Conservation (phyloP, 257 asterid species). For the Lavandula angustifolia region DNA sequence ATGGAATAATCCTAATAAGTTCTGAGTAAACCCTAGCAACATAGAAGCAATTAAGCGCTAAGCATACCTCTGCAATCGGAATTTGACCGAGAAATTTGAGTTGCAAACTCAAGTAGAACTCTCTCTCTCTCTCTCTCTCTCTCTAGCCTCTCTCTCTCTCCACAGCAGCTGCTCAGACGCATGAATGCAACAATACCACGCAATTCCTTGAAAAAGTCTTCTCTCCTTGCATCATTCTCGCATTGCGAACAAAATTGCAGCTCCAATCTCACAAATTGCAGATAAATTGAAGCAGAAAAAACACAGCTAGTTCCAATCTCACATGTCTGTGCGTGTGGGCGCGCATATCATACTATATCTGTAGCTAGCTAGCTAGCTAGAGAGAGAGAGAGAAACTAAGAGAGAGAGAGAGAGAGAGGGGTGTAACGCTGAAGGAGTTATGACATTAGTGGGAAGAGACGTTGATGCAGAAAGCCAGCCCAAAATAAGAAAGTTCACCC, state of each 20-base stretch:
- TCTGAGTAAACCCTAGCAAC: conserved; percentile 17
- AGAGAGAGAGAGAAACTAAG: conserved; percentile 11
- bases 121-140: background rate
- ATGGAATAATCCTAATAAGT: background rate
- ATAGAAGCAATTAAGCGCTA: conserved; percentile 24
- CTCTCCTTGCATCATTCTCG: background rate
- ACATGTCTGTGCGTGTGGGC: background rate
- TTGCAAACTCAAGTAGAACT: conserved; percentile 19
- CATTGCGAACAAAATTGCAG: conserved; percentile 13
- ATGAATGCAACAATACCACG: background rate
- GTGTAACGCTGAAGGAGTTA: conserved; percentile 28
- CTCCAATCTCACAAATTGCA: conserved; percentile 23
- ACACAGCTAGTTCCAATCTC: conserved; percentile 15
- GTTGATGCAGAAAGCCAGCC: conserved; percentile 26
- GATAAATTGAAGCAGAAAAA: conserved; percentile 13
- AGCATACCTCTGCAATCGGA: conserved; percentile 32
- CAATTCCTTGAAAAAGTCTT: background rate
- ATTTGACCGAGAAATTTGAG: conserved; percentile 11
- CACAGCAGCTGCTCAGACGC: conserved; percentile 17
- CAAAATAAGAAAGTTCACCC: conserved; percentile 21
- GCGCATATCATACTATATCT: conserved; percentile 10
- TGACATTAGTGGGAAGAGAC: conserved; percentile 31
- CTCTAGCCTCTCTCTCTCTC: background rate
- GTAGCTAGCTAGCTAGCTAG: background rate
- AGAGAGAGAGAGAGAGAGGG: conserved; percentile 26